Evolutionary conservation across 106 monocot genomes (phyloP).

Genomic region (Allium fistulosum): DNA sequence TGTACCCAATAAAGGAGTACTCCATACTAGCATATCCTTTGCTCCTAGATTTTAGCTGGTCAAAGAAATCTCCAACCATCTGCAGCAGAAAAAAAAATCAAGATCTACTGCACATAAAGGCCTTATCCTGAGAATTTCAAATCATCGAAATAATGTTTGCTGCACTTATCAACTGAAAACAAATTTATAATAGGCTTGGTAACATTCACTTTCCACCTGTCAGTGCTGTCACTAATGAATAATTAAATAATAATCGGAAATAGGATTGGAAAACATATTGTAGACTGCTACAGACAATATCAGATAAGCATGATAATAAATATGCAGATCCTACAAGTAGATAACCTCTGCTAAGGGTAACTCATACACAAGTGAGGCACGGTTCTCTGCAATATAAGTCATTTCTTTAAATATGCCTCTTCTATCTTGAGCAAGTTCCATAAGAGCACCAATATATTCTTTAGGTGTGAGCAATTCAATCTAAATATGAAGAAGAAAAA

Average conservation of each 20-base stretch:
- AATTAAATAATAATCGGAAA: too few species aligned
- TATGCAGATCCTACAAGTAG: neutral
- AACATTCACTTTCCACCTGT: neutral
- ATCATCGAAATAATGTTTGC: too few species aligned
- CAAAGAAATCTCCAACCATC: constrained; percentile 99
- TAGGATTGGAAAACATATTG: too few species aligned
- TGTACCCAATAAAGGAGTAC: constrained; percentile 88
- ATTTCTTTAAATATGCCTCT: constrained; percentile 94
- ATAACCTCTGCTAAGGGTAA: constrained; percentile 89
- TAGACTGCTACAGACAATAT: too few species aligned
- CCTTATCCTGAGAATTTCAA: neutral
- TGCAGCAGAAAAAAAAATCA: constrained; percentile 16
- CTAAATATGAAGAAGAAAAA: constrained; percentile 29
- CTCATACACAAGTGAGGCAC: constrained; percentile 78
- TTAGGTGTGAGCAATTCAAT: constrained; percentile 96
- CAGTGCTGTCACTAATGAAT: neutral
- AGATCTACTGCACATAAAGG: neutral
- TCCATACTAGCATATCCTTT: constrained; percentile 99
- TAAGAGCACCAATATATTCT: constrained; percentile 87
- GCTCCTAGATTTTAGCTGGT: constrained; percentile 96
- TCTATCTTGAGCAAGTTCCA: constrained; percentile 98
- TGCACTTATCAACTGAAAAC: neutral
- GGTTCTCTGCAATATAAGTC: constrained; percentile 80
- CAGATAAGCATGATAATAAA: neutral
- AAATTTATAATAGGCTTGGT: neutral